Percentiles rank a stretch among this genome's conserved stretches.
phyloP scores from a whole-genome alignment of 225 moss, liverwort and hornwort species.

The Straminergon stramineum region DNA sequence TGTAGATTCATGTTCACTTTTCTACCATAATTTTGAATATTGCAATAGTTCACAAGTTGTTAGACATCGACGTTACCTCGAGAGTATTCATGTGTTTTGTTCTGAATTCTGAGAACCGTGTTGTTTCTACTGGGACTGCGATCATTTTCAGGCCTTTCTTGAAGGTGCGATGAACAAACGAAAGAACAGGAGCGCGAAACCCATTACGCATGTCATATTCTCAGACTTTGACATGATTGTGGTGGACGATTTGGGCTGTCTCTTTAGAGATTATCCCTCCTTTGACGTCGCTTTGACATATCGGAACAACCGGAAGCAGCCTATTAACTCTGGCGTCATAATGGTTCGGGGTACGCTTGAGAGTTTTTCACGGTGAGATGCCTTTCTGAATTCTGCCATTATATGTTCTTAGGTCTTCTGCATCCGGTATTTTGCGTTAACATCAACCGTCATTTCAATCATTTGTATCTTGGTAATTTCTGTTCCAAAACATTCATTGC shows the following conservation, averaged over 20 bases:
- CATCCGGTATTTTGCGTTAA: background rate
- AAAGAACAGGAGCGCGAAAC: background rate
- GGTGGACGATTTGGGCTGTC: slow-evolving; percentile 33
- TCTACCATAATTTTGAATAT: background rate
- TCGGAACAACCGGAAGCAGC: slow-evolving; percentile 43
- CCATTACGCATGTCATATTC: slow-evolving; percentile 19
- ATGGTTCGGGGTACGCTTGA: slow-evolving; percentile 41
- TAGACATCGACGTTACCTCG: background rate
- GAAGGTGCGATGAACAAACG: background rate
- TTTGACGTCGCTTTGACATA: slow-evolving; percentile 45
- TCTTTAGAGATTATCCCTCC: slow-evolving; percentile 17
- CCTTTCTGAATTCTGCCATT: background rate
- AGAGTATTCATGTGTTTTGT: background rate
- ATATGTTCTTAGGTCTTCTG: background rate
- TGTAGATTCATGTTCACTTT: background rate
- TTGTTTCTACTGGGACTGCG: background rate
- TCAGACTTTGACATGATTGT: slow-evolving; percentile 44
- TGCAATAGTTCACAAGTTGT: background rate
- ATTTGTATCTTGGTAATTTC: background rate
- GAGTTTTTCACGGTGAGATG: slow-evolving; percentile 31
- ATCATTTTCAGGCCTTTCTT: slow-evolving; percentile 19
- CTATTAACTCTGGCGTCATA: slow-evolving; percentile 48
- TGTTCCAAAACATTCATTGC: background rate
- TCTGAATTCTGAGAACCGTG: background rate
- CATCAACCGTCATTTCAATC: background rate